Conservation (phyloP, 2,329 filamentous ascomycete species). For the Myriosclerotinia duriaeana region DNA sequence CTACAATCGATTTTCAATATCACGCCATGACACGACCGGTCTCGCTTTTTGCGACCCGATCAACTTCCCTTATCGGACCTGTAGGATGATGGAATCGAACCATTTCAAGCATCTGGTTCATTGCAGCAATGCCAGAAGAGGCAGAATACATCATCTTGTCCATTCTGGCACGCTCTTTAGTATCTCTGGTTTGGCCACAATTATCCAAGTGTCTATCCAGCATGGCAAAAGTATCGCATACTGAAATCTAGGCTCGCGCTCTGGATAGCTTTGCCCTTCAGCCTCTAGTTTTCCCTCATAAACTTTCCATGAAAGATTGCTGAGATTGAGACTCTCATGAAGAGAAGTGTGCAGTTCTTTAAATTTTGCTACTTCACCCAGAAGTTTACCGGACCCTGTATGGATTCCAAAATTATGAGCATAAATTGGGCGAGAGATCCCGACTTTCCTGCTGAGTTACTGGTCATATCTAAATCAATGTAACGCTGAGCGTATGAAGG, state of each 20-base stretch:
- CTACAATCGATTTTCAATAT: background rate
- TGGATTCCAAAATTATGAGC: background rate
- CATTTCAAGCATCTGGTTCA: conserved; percentile 19
- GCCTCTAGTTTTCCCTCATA: background rate
- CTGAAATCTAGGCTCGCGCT: background rate
- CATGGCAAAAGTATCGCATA: conserved; percentile 17
- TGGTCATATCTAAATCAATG: background rate
- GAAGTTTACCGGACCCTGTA: background rate
- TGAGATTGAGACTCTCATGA: background rate
- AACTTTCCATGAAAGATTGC: background rate
- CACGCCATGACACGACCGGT: background rate
- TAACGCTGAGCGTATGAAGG: conserved; percentile 10
- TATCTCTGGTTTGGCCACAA: background rate
- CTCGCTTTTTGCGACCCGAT: background rate
- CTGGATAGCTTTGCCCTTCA: too few relatives aligned
- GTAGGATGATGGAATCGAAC: conserved; percentile 19
- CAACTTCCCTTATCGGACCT: background rate
- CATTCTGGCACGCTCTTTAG: conserved; percentile 14
- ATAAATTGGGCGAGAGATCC: background rate
- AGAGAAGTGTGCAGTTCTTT: background rate
- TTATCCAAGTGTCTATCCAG: conserved; percentile 15
- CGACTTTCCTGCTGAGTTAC: background rate
- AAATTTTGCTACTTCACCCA: background rate
- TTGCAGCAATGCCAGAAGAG: conserved; percentile 11
- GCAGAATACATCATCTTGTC: conserved; percentile 9